These are phyloP conservation scores for Paxillus rubicundulus DNA, from an alignment of 768 basidiomycete species.

Conservation along the genomic window DNA sequence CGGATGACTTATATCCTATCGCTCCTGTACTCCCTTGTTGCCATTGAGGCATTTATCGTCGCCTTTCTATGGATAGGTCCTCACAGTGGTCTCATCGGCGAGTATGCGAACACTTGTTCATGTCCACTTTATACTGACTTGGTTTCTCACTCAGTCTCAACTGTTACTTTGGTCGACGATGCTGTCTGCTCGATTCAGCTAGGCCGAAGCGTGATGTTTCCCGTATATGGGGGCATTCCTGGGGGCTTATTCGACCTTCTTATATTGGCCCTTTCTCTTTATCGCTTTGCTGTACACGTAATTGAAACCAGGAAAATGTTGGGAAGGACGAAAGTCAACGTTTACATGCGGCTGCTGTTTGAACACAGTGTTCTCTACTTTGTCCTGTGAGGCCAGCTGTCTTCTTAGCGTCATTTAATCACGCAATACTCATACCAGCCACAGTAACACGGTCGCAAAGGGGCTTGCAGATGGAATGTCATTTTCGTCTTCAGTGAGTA, in stretches of 20 bases:
- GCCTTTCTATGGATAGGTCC: not conserved
- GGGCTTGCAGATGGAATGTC: not conserved
- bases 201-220: not conserved
- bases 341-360: slow-evolving; percentile 10
- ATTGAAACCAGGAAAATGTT: slow-evolving; percentile 1
- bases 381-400: slow-evolving; percentile 3
- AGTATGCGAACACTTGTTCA: not conserved
- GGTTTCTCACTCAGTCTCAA: not conserved
- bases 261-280: slow-evolving; percentile 5
- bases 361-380: slow-evolving; percentile 13
- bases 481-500: not conserved
- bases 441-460: slow-evolving; percentile 4
- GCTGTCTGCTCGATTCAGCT: not conserved
- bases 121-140: not conserved
- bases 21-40: slow-evolving; percentile 1
- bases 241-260: slow-evolving; percentile 5
- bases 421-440: not conserved
- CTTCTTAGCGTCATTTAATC: not conserved
- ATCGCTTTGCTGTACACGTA: slow-evolving; percentile 6
- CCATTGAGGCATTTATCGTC: not conserved
- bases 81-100: not conserved
- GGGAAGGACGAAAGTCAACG: slow-evolving; percentile 2
- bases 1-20: not conserved
- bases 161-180: not conserved
- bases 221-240: slow-evolving; percentile 1